A percentile compares a stretch with the other conserved stretches of the same genome.
phyloP scores from a whole-genome alignment of 129 eudicot species.

The Deinandra increscens region DNA sequence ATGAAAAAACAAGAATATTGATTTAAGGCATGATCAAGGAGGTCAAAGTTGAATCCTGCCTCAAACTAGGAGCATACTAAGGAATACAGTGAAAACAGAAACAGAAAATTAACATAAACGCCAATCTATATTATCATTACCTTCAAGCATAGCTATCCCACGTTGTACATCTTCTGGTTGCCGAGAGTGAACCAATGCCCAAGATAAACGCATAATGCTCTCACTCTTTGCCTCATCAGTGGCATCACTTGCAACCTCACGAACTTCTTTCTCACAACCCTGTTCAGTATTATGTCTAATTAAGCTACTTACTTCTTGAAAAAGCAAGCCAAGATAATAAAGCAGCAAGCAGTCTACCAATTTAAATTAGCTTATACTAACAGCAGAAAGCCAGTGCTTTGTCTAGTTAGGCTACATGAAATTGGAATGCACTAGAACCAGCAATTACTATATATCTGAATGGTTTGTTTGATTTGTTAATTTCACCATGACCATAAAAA shows the following conservation, averaged over 20 bases:
- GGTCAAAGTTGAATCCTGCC: not conserved
- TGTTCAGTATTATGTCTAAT: constrained; percentile 20
- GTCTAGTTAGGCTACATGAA: not conserved
- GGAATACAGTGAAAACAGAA: not conserved
- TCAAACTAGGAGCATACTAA: not conserved
- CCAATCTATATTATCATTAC: constrained; percentile 20
- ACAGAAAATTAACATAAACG: not conserved
- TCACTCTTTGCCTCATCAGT: constrained; percentile 51
- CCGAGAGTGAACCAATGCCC: constrained; percentile 73
- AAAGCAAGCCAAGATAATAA: not conserved
- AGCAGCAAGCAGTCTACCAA: not conserved
- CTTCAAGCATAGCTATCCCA: constrained; percentile 74
- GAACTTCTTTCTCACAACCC: constrained; percentile 67
- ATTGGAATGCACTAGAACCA: not conserved
- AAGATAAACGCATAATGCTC: constrained; percentile 59
- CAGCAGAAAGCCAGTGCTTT: not conserved
- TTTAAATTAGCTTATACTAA: not conserved
- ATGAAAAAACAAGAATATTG: constrained; percentile 4
- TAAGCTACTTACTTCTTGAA: not conserved
- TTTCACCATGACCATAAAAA: not conserved
- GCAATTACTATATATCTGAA: not conserved
- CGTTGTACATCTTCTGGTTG: constrained; percentile 69
- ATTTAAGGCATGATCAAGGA: not conserved
- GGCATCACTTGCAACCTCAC: constrained; percentile 45
- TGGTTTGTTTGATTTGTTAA: not conserved